Evolutionary conservation across 2,329 filamentous ascomycete species (phyloP).

Genomic region (Fusarium circinatum): DNA sequence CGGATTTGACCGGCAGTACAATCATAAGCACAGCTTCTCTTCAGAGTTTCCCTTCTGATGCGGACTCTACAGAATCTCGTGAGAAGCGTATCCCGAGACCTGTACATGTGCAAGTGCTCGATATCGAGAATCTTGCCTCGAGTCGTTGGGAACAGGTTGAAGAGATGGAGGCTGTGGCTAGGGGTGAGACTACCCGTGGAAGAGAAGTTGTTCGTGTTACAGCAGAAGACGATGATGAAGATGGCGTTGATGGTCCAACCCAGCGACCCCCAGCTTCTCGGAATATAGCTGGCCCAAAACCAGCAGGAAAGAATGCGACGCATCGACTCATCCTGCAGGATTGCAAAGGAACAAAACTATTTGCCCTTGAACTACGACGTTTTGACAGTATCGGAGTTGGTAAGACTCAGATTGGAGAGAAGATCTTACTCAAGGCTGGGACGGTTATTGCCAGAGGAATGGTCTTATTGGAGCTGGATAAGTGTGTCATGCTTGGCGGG

Average conservation of each 20-base stretch:
- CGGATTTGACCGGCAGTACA: constrained; percentile 72
- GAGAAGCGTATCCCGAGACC: constrained; percentile 68
- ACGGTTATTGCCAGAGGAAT: constrained; percentile 78
- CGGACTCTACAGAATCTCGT: constrained; percentile 62
- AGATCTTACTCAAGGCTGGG: constrained; percentile 76
- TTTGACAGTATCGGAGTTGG: constrained; percentile 73
- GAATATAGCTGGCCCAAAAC: constrained; percentile 29
- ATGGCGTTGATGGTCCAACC: constrained; percentile 55
- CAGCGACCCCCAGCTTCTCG: constrained; percentile 16
- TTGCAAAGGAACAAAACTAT: constrained; percentile 72
- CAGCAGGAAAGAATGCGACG: constrained; percentile 62
- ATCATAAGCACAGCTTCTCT: constrained; percentile 57
- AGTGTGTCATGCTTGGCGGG: constrained; percentile 81
- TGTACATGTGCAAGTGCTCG: constrained; percentile 82
- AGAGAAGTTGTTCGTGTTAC: constrained; percentile 82
- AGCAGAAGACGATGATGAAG: constrained; percentile 55
- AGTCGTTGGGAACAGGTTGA: constrained; percentile 91
- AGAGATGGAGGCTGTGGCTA: constrained; percentile 76
- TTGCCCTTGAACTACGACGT: constrained; percentile 76
- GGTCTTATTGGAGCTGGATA: constrained; percentile 78
- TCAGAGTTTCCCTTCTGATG: constrained; percentile 62
- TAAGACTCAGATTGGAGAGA: constrained; percentile 79
- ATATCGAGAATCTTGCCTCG: constrained; percentile 83
- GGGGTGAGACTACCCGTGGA: constrained; percentile 79
- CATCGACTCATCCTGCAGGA: constrained; percentile 89